These are phyloP conservation scores for Hypomyces perniciosus DNA, from an alignment of 2,329 filamentous ascomycete species.

Conservation along the genomic window DNA sequence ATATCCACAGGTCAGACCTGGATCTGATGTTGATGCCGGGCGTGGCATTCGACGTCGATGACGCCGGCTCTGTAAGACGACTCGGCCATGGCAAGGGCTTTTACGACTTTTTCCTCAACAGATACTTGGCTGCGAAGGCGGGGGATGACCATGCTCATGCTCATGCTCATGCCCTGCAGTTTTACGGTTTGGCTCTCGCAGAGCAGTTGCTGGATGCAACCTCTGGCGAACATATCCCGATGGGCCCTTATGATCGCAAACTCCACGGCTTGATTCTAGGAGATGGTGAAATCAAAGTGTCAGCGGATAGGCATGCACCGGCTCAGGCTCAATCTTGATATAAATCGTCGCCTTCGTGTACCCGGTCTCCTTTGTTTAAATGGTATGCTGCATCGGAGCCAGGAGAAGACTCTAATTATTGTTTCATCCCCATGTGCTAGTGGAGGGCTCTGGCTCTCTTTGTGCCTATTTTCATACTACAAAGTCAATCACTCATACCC, in stretches of 20 bases:
- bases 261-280: slow-evolving; percentile 74
- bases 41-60: slow-evolving; percentile 74
- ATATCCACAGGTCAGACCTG: slow-evolving; percentile 42
- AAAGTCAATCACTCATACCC: too few relatives aligned
- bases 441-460: too few relatives aligned
- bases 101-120: slow-evolving; percentile 87
- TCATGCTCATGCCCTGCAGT: slow-evolving; percentile 34
- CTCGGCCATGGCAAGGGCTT: slow-evolving; percentile 94
- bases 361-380: too few relatives aligned
- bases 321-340: too few relatives aligned
- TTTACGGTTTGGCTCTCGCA: slow-evolving; percentile 73
- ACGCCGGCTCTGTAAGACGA: slow-evolving; percentile 55
- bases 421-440: too few relatives aligned
- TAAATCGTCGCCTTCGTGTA: too few relatives aligned
- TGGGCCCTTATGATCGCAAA: slow-evolving; percentile 68
- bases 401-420: too few relatives aligned
- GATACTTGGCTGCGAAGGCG: slow-evolving; percentile 47
- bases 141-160: slow-evolving; percentile 20
- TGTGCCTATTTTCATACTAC: too few relatives aligned
- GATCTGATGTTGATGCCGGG: slow-evolving; percentile 90
- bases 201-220: slow-evolving; percentile 70
- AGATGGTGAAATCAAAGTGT: slow-evolving; percentile 51
- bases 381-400: too few relatives aligned
- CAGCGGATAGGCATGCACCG: slow-evolving; percentile 4
- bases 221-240: slow-evolving; percentile 61